Evolutionary conservation across 2,329 filamentous ascomycete genomes (phyloP), one percentile per base, ranked within the genome.

Genomic region (Fusarium paranaense): DNA sequence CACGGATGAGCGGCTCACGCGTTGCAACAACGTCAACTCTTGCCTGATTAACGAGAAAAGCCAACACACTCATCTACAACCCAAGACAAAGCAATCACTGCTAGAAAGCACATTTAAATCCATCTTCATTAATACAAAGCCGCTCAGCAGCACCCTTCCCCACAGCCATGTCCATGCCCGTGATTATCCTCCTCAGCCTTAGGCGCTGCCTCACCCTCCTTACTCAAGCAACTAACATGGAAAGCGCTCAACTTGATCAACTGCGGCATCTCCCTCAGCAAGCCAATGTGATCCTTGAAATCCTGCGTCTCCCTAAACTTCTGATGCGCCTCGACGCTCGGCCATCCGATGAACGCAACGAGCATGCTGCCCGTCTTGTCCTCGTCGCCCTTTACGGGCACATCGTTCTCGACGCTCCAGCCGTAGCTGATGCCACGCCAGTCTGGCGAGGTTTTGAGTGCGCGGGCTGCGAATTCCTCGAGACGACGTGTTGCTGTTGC

Each of bases 281-380:
- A 4, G 0, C 70, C 65, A 27, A 83, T 76, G n/a, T 78, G 78
- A 9, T 82, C 76, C 70, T 82, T 82, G 42, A 85, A 85, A 0
- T 71, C 68, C 10, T 80, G 66, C 7, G 79, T 82, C 35, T 83
- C 80, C 2, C 81, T 75, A 67, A 81, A 85, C 60, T 76, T 75
- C 66, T 76, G 66, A 56, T 85, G 84, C 32, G 81, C 80, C 40
- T 85, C 81, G 1, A 83, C 71, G 37, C 81, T 84, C 0, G 81
- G 74, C 84, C 84, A 85, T 1, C 82, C 82, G 14, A 85, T 78
- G 3, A 84, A 75, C 0, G 71, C 75, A 1, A 69, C 60, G 2
- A 81, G 64, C 63, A 81, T 60, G 7, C 67, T 78, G 0, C 79
- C 79, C 2, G 73, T 74, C 40, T 78, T 77, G 2, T 59, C 35